phyloP scores from a whole-genome alignment of 257 asterid species.

The Primulina eburnea region DNA sequence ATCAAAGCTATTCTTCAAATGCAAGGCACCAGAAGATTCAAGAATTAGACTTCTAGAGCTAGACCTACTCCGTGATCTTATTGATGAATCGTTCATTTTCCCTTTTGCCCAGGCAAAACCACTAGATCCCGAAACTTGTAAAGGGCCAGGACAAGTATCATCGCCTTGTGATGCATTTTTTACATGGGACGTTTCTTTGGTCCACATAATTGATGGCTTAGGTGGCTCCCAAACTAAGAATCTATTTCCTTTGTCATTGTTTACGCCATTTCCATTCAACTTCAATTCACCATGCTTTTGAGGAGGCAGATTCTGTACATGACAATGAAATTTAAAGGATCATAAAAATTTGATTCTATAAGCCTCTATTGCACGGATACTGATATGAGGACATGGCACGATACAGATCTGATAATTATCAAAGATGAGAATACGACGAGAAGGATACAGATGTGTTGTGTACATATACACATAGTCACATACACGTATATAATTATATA shows the following conservation, averaged over 20 bases:
- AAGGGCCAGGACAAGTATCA: conserved; percentile 67
- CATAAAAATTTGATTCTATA: not conserved
- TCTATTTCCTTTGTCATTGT: conserved; percentile 39
- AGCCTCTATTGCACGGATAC: not conserved
- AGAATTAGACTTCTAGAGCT: conserved; percentile 84
- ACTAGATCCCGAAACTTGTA: conserved; percentile 87
- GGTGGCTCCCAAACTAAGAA: conserved; percentile 38
- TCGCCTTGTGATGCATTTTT: conserved; percentile 89
- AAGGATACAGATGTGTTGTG: not conserved
- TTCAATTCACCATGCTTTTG: conserved; percentile 46
- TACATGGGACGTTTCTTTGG: conserved; percentile 60
- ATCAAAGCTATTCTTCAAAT: conserved; percentile 51
- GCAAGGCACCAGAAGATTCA: conserved; percentile 61
- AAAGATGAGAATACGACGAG: not conserved
- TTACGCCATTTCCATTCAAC: conserved; percentile 30
- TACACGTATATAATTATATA: not conserved
- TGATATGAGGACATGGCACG: not conserved
- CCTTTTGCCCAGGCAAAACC: conserved; percentile 96
- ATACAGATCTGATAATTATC: not conserved
- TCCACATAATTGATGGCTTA: conserved; percentile 36
- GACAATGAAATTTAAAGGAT: conserved; percentile 5
- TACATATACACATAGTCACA: not conserved
- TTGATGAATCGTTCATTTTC: conserved; percentile 54
- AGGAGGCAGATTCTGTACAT: conserved; percentile 52
- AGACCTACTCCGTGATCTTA: conserved; percentile 73